Percentiles rank a stretch among this genome's conserved stretches.
Conservation (phyloP, 768 basidiomycete genomes). For the Boletus barrowsii region DNA sequence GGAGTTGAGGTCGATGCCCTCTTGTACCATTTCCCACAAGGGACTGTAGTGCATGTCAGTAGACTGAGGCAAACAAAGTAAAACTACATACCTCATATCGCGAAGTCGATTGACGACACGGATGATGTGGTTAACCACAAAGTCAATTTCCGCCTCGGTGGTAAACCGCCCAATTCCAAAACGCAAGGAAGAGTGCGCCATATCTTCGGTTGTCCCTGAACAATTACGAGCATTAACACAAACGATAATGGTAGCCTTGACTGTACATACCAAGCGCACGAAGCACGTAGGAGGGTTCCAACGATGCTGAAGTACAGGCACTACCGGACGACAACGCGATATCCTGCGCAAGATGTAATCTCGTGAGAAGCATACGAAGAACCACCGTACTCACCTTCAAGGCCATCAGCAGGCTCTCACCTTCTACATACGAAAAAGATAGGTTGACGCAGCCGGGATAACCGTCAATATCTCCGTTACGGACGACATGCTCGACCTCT, state of each 20-base stretch:
- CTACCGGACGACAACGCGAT: constrained; percentile 97
- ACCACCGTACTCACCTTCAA: constrained; percentile 62
- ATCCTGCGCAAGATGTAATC: constrained; percentile 49
- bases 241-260: background rate
- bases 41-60: constrained; percentile 49
- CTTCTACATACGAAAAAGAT: constrained; percentile 95
- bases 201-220: constrained; percentile 91
- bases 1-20: constrained; percentile 92
- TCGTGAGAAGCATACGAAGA: constrained; percentile 2
- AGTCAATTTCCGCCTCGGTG: constrained; percentile 95
- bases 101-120: constrained; percentile 82
- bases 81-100: constrained; percentile 76
- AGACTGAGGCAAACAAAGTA: constrained; percentile 1
- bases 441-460: constrained; percentile 97
- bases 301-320: constrained; percentile 96
- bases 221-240: background rate
- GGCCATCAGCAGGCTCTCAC: constrained; percentile 96
- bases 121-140: constrained; percentile 85
- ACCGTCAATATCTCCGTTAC: constrained; percentile 89
- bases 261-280: constrained; percentile 74
- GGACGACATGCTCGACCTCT: constrained; percentile 84
- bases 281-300: constrained; percentile 97
- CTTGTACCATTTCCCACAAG: constrained; percentile 99
- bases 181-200: constrained; percentile 96
- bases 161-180: constrained; percentile 99